Evolutionary conservation across 1,284 basidiomycete genomes (phyloP).

Genomic region (Rhodofomes roseus): DNA sequence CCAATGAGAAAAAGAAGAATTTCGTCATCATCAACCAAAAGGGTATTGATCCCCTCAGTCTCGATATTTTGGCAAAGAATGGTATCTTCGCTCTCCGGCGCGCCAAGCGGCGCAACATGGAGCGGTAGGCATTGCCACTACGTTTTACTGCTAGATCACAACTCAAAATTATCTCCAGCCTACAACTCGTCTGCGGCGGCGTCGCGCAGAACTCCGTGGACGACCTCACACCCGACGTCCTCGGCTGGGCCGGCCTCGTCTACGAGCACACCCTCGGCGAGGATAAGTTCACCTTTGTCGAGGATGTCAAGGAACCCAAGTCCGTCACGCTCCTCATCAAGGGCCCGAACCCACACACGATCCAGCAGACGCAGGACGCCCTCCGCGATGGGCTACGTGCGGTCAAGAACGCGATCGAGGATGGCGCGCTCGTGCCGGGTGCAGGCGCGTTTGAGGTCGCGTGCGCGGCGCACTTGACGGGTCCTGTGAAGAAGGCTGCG

Average conservation of each 20-base stretch:
- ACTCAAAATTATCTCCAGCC: conserved; percentile 37
- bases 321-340: conserved; percentile 96
- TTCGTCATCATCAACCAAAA: conserved; percentile 99
- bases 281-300: conserved; percentile 98
- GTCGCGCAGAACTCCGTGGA: conserved; percentile 98
- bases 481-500: conserved; percentile 79
- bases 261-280: conserved; percentile 99
- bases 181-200: conserved; percentile 94
- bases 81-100: conserved; percentile 93
- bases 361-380: conserved; percentile 95
- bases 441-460: conserved; percentile 97
- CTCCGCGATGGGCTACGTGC: conserved; percentile 94
- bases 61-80: conserved; percentile 96
- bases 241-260: conserved; percentile 97
- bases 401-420: conserved; percentile 97
- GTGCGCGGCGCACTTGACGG: conserved; percentile 82
- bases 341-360: conserved; percentile 97
- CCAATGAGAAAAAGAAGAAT: conserved; percentile 75
- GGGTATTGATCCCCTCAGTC: conserved; percentile 96
- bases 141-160: neutral
- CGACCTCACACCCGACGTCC: conserved; percentile 86
- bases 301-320: conserved; percentile 96
- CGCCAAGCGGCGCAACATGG: conserved; percentile 98
- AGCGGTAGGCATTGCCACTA: conserved; percentile 55
- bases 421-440: conserved; percentile 85